Evolutionary conservation across 1,139 yeast genomes (phyloP).

Genomic region (Lodderomyces parapsilosis): DNA sequence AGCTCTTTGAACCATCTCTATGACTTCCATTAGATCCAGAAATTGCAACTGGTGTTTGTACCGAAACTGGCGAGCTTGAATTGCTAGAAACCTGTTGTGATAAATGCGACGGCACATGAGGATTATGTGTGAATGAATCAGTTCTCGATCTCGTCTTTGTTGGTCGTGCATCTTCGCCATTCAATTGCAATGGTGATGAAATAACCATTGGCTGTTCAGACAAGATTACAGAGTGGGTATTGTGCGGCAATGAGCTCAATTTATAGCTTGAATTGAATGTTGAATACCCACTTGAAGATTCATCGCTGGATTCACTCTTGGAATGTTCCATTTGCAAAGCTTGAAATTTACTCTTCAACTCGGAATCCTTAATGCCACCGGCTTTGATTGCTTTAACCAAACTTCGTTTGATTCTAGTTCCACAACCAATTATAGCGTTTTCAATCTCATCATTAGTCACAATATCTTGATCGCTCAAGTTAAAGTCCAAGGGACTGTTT

Average conservation of each 20-base stretch:
- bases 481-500: slow-evolving; percentile 11
- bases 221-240: slow-evolving; percentile 33
- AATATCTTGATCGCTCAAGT: slow-evolving; percentile 18
- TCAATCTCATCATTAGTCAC: slow-evolving; percentile 71
- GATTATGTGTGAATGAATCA: slow-evolving; percentile 4
- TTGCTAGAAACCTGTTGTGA: slow-evolving; percentile 14
- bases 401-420: slow-evolving; percentile 61
- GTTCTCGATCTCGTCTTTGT: background rate
- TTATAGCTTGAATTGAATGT: slow-evolving; percentile 17
- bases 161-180: background rate
- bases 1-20: slow-evolving; percentile 28
- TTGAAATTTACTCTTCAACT: slow-evolving; percentile 24
- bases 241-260: slow-evolving; percentile 8
- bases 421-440: slow-evolving; percentile 79
- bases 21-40: slow-evolving; percentile 26
- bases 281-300: slow-evolving; percentile 23
- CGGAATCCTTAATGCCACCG: slow-evolving; percentile 27
- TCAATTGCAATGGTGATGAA: slow-evolving; percentile 5
- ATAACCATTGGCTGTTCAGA: slow-evolving; percentile 25
- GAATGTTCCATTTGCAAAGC: slow-evolving; percentile 27
- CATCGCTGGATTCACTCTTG: slow-evolving; percentile 35
- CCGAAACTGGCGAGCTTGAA: slow-evolving; percentile 3
- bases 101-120: slow-evolving; percentile 21
- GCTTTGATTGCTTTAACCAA: slow-evolving; percentile 51
- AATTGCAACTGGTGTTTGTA: slow-evolving; percentile 20